These are phyloP conservation scores for Petunia hybrid DNA, from an alignment of 305 asterid species.

Conservation along the genomic window DNA sequence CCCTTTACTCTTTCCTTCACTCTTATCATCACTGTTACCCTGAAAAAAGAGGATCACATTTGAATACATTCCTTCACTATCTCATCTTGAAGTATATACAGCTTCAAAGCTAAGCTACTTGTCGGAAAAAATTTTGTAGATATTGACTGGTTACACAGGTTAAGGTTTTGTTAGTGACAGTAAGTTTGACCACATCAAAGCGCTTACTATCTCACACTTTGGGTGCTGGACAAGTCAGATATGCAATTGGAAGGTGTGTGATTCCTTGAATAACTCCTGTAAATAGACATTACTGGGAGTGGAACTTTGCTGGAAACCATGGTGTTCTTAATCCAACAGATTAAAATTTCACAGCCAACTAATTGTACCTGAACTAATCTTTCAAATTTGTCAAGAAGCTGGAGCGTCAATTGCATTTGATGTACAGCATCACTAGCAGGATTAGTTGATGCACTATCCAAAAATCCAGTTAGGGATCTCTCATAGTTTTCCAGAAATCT, in stretches of 20 bases:
- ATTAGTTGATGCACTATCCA: background rate
- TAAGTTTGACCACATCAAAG: background rate
- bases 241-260: background rate
- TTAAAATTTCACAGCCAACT: background rate
- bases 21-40: background rate
- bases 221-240: background rate
- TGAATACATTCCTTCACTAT: background rate
- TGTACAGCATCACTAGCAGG: background rate
- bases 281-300: background rate
- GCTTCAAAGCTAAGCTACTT: no score
- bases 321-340: background rate
- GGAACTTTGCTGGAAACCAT: background rate
- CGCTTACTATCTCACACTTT: background rate
- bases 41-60: background rate
- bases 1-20: background rate
- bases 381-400: background rate
- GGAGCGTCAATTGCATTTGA: background rate
- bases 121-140: background rate
- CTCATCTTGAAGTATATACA: background rate
- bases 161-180: background rate
- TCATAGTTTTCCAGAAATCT: background rate
- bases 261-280: background rate
- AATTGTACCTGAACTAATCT: background rate
- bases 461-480: background rate
- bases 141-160: background rate